A percentile compares a stretch with the other conserved stretches of the same genome.
phyloP scores from a whole-genome alignment of 2,329 filamentous ascomycete species.

The Aspergillus japonicus region DNA sequence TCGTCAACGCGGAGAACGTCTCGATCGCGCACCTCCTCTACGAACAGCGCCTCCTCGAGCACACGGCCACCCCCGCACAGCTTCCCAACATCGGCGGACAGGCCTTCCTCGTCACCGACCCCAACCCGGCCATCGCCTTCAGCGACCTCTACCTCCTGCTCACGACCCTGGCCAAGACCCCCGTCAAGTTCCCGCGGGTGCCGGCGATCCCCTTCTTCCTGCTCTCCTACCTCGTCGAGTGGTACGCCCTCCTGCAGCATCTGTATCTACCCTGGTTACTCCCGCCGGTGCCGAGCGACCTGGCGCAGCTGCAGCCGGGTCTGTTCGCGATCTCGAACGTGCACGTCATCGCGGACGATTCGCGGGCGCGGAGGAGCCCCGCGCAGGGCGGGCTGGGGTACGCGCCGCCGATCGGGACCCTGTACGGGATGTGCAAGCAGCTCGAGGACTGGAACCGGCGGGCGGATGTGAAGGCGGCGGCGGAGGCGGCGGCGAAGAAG shows the following conservation, averaged over 20 bases:
- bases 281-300: conserved; percentile 26
- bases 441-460: conserved; percentile 35
- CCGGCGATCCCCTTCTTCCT: conserved; percentile 30
- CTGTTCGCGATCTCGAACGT: conserved; percentile 32
- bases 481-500: conserved; percentile 13
- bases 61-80: conserved; percentile 16
- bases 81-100: conserved; percentile 43
- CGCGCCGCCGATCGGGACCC: conserved; percentile 28
- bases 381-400: conserved; percentile 36
- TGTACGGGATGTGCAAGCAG: conserved; percentile 36
- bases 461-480: conserved; percentile 13
- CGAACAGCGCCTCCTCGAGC: conserved; percentile 51
- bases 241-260: conserved; percentile 30
- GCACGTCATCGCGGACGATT: conserved; percentile 31
- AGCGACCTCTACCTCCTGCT: conserved; percentile 33
- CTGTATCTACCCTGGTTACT: conserved; percentile 26
- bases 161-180: conserved; percentile 30
- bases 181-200: conserved; percentile 27
- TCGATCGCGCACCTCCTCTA: conserved; percentile 55
- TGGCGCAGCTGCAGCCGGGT: conserved; percentile 33
- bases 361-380: conserved; percentile 25
- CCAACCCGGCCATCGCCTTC: conserved; percentile 44
- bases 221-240: conserved; percentile 33
- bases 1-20: conserved; percentile 53
- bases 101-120: conserved; percentile 54